Evolutionary conservation across 2,329 filamentous ascomycete species (phyloP), one percentile per base, ranked within the genome.

Genomic region (Sordariomycetes sp.): DNA sequence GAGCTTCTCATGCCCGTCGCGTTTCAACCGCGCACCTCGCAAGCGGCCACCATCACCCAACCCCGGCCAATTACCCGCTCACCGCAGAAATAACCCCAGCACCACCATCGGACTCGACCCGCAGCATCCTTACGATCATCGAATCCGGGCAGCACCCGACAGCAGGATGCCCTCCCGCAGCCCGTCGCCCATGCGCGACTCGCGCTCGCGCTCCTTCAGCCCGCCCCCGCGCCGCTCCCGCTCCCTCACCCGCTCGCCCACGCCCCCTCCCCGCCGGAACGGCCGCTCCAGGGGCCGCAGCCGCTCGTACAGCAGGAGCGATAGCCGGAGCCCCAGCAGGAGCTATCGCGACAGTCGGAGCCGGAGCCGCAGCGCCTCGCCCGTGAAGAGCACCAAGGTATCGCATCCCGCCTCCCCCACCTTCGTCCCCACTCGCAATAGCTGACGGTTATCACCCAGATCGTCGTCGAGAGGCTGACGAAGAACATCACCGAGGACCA

Each of bases 401-500:
- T 57, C n/a, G 8, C 28, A 32, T 32, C 46, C 18, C 5, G 6
- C 7, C 14, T 10, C 46, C 11, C n/a, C 11, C n/a, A 50, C n/a
- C 40, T 50, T 24, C n/a, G 3, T 24, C 46, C 22, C 22, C 20
- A 2, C 20, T 24, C 8, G 43, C 55, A 46, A n/a, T 53, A 55
- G 25, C 54, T 43, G 20, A 25, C 22, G 11, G 20, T 1, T 48
- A 20, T 16, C 20, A 8, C 35, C 2, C 65, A 97, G 89, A 92
- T 99, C 69, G 90, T 99, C 20, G 88, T 99, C 53, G 94, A 99
- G 72, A 92, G 95, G 62, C 79, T 99, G 67, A 96, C 93, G 3
- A 96, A 95, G 71, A 97, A 96, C 67, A 87, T 99, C 65, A 95
- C 89, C 60, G 89, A 93, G 69, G 82, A 82, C 20, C 94, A 99